Conservation (phyloP, 2,329 filamentous ascomycete species). For the Dactylellina drechsleri region DNA sequence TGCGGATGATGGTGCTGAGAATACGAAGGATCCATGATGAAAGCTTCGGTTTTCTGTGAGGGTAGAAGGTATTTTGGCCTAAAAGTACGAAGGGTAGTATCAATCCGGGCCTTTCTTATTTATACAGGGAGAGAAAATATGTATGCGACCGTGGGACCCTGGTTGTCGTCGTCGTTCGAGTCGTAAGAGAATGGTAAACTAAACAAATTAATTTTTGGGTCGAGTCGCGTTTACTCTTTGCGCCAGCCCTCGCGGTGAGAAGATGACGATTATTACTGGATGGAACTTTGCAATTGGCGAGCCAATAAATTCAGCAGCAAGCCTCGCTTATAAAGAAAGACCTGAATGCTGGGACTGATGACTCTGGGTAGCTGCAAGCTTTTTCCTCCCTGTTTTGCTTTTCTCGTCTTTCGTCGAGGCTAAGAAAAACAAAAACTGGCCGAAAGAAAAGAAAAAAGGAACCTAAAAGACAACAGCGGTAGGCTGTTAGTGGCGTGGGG, state of each 20-base stretch:
- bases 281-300: slow-evolving; percentile 45
- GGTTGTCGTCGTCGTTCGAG: slow-evolving; percentile 8
- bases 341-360: slow-evolving; percentile 38
- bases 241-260: slow-evolving; percentile 38
- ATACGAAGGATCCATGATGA: slow-evolving; percentile 52
- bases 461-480: slow-evolving; percentile 14
- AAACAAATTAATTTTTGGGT: slow-evolving; percentile 14
- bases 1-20: slow-evolving; percentile 52
- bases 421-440: slow-evolving; percentile 5
- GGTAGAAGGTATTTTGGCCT: not conserved
- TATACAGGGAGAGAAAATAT: not conserved
- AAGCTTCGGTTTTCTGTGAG: slow-evolving; percentile 7
- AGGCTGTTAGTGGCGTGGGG: slow-evolving; percentile 35
- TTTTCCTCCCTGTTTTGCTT: slow-evolving; percentile 15
- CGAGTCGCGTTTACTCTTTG: slow-evolving; percentile 44
- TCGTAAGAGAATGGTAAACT: slow-evolving; percentile 15
- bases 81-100: slow-evolving; percentile 16
- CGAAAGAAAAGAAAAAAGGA: slow-evolving; percentile 25
- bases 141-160: no score
- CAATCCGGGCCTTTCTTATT: slow-evolving; percentile 6
- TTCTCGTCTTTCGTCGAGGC: slow-evolving; percentile 5
- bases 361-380: slow-evolving; percentile 14
- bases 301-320: slow-evolving; percentile 53
- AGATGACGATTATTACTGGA: slow-evolving; percentile 52
- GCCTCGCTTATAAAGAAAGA: slow-evolving; percentile 53